Percentiles rank a stretch among this genome's conserved stretches.
Evolutionary conservation across 768 basidiomycete genomes (phyloP).

Genomic region (Collybia sp.): DNA sequence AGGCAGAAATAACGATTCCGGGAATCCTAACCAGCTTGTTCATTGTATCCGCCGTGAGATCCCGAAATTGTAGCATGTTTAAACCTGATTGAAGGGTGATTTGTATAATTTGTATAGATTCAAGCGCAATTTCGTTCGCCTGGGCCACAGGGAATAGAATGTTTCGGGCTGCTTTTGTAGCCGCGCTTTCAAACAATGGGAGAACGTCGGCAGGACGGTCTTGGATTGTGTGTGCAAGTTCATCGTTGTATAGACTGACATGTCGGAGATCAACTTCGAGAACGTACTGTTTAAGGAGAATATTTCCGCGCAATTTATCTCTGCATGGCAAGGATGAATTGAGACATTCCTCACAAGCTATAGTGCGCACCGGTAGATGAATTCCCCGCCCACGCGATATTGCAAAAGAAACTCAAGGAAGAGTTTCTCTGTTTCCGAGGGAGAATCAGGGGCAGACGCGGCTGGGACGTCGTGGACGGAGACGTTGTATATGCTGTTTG

Average conservation of each 20-base stretch:
- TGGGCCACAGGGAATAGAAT: constrained; percentile 80
- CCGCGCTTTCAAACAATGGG: constrained; percentile 92
- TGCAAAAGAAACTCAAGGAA: constrained; percentile 83
- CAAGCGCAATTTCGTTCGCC: constrained; percentile 37
- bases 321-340: constrained; percentile 28
- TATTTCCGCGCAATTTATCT: constrained; percentile 85
- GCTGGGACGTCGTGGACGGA: constrained; percentile 65
- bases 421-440: constrained; percentile 76
- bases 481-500: constrained; percentile 76
- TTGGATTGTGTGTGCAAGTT: constrained; percentile 88
- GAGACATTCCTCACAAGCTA: not conserved
- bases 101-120: constrained; percentile 66
- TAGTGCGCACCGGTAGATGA: constrained; percentile 74
- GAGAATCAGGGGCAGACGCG: constrained; percentile 58
- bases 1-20: constrained; percentile 97
- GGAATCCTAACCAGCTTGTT: constrained; percentile 95
- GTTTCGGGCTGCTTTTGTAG: constrained; percentile 76
- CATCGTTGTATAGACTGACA: constrained; percentile 84
- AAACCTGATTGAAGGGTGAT: constrained; percentile 85
- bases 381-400: constrained; percentile 87
- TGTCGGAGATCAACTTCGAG: constrained; percentile 85
- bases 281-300: constrained; percentile 82
- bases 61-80: constrained; percentile 91
- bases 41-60: constrained; percentile 90
- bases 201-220: constrained; percentile 86